Evolutionary conservation across 345 rosid genomes (phyloP).

Genomic region (Acer campestre): DNA sequence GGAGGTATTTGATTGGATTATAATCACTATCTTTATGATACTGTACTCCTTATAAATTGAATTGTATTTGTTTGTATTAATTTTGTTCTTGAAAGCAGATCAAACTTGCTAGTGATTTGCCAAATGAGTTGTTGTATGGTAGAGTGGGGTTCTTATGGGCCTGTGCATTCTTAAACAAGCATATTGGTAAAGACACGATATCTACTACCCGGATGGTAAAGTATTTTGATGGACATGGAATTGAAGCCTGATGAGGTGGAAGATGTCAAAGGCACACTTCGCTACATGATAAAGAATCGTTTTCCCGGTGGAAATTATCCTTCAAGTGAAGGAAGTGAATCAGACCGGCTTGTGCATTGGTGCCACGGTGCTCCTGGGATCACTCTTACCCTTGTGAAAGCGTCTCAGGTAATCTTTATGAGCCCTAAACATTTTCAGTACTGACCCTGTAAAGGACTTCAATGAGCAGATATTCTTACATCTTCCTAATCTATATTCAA

Average conservation of each 20-base stretch:
- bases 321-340: too few relatives aligned
- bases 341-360: too few relatives aligned
- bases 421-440: not conserved
- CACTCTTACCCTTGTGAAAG: too few relatives aligned
- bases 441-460: not conserved
- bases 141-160: slow-evolving; percentile 68
- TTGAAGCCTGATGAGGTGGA: too few relatives aligned
- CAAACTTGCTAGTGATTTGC: slow-evolving; percentile 47
- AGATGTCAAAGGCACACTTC: slow-evolving; percentile 63
- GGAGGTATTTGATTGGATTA: slow-evolving; percentile 33
- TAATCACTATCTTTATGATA: not conserved
- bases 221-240: too few relatives aligned
- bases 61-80: not conserved
- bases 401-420: slow-evolving; percentile 37
- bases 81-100: slow-evolving; percentile 37
- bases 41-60: not conserved
- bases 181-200: slow-evolving; percentile 56
- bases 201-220: slow-evolving; percentile 43
- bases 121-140: slow-evolving; percentile 52
- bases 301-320: too few relatives aligned
- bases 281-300: slow-evolving; percentile 46
- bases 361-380: too few relatives aligned
- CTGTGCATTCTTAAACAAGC: slow-evolving; percentile 62
- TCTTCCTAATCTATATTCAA: not conserved
- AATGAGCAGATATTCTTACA: not conserved